These are phyloP conservation scores for Curvularia spicifera DNA, from an alignment of 2,329 filamentous ascomycete species.

Conservation along the genomic window DNA sequence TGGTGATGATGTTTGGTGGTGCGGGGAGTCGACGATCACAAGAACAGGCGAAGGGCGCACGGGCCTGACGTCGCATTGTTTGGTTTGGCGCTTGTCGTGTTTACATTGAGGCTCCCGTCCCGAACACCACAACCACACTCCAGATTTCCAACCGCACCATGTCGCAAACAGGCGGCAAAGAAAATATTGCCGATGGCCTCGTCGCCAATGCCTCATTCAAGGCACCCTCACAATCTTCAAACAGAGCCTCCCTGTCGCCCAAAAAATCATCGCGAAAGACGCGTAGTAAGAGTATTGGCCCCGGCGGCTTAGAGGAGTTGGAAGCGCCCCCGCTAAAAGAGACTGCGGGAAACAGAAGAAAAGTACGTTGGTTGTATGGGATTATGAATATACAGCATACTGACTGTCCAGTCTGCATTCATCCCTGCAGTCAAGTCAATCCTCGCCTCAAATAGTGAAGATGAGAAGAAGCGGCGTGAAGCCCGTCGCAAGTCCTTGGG, in stretches of 20 bases:
- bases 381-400: constrained; percentile 4
- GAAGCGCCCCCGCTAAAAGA: constrained; percentile 79
- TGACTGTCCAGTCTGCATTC: constrained; percentile 52
- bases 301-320: constrained; percentile 86
- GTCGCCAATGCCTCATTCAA: constrained; percentile 37
- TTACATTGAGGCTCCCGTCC: constrained; percentile 15
- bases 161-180: constrained; percentile 65
- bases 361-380: constrained; percentile 61
- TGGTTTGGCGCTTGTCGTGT: constrained; percentile 20
- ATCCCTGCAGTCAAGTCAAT: constrained; percentile 59
- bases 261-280: constrained; percentile 50
- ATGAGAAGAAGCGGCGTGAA: constrained; percentile 73
- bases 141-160: constrained; percentile 30
- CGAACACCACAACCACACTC: constrained; percentile 14
- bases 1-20: not conserved
- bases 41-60: constrained; percentile 14
- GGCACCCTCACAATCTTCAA: constrained; percentile 36
- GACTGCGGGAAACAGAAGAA: constrained; percentile 76
- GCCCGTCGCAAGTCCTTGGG: constrained; percentile 89
- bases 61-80: constrained; percentile 16
- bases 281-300: constrained; percentile 94
- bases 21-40: constrained; percentile 8
- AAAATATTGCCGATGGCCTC: constrained; percentile 65
- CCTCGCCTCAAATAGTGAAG: constrained; percentile 65
- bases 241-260: constrained; percentile 18